A percentile compares a stretch with the other conserved stretches of the same genome.
Evolutionary conservation across 164 flowering plant genomes (phyloP).

Genomic region (Kingdonia uniflora): DNA sequence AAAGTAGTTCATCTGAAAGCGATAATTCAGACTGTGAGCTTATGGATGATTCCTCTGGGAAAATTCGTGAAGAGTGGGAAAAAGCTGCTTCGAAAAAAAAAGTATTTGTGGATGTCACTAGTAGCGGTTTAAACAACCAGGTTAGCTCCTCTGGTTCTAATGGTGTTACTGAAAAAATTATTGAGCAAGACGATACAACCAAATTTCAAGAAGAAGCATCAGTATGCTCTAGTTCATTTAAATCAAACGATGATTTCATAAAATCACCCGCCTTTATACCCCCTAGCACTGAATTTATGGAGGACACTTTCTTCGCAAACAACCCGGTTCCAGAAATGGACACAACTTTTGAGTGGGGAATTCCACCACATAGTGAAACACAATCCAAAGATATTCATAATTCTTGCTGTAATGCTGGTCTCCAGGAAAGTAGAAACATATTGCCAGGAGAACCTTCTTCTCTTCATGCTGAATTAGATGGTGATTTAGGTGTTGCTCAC

Average conservation of each 20-base stretch:
- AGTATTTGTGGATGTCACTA: constrained; percentile 5
- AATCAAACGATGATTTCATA: constrained; percentile 12
- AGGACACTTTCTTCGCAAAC: constrained; percentile 3
- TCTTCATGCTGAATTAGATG: neutral
- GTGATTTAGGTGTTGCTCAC: constrained; percentile 3
- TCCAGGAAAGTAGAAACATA: neutral
- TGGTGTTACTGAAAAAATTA: constrained; percentile 13
- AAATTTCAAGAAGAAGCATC: constrained; percentile 13
- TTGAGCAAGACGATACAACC: constrained; percentile 13
- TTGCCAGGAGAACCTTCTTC: constrained; percentile 2
- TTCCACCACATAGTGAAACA: constrained; percentile 1
- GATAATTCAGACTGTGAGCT: constrained; percentile 71
- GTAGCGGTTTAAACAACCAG: constrained; percentile 17
- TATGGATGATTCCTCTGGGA: constrained; percentile 42
- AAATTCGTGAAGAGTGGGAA: constrained; percentile 65
- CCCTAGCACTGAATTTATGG: constrained; percentile 5
- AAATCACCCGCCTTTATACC: constrained; percentile 7
- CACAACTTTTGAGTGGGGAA: constrained; percentile 2
- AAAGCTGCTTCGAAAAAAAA: constrained; percentile 44
- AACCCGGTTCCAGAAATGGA: constrained; percentile 2
- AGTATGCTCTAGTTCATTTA: constrained; percentile 17
- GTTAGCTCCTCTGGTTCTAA: constrained; percentile 24
- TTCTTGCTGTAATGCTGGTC: neutral
- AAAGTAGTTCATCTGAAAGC: constrained; percentile 36
- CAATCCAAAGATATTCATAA: neutral